Evolutionary conservation across 768 basidiomycete genomes (phyloP).

Genomic region (Trametes gibbosa): DNA sequence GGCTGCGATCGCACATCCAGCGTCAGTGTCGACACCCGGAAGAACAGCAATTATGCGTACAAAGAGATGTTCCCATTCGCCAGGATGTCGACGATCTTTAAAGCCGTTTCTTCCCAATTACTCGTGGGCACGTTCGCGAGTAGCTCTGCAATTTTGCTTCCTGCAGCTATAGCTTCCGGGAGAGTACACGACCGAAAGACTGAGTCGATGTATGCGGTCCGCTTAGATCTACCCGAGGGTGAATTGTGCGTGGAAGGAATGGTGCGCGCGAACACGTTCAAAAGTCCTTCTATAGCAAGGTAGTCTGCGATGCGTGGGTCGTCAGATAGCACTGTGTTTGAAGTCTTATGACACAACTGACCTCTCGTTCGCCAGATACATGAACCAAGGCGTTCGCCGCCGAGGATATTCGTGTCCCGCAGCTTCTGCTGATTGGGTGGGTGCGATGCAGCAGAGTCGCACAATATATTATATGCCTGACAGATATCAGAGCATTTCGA

Average conservation of each 20-base stretch:
- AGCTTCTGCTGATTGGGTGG: conserved; percentile 44
- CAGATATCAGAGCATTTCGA: neutral
- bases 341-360: conserved; percentile 23
- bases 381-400: conserved; percentile 43
- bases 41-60: conserved; percentile 35
- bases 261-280: conserved; percentile 55
- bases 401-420: conserved; percentile 42
- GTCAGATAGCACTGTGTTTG: conserved; percentile 37
- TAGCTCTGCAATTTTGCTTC: conserved; percentile 37
- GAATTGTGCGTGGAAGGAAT: conserved; percentile 45
- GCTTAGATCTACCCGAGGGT: conserved; percentile 34
- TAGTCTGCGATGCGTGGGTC: conserved; percentile 39
- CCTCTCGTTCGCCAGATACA: conserved; percentile 50
- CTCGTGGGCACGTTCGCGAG: conserved; percentile 41
- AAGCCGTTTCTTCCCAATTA: conserved; percentile 54
- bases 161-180: conserved; percentile 35
- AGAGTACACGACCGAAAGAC: conserved; percentile 41
- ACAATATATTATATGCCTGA: conserved; percentile 54
- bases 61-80: conserved; percentile 44
- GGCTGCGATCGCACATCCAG: conserved; percentile 35
- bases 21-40: neutral
- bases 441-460: conserved; percentile 43
- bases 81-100: conserved; percentile 46
- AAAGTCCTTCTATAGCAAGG: conserved; percentile 52
- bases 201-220: conserved; percentile 48